A percentile compares a stretch with the other conserved stretches of the same genome.
phyloP scores from a whole-genome alignment of 306 rosid genomes.

The Pyrus bretschneideri region DNA sequence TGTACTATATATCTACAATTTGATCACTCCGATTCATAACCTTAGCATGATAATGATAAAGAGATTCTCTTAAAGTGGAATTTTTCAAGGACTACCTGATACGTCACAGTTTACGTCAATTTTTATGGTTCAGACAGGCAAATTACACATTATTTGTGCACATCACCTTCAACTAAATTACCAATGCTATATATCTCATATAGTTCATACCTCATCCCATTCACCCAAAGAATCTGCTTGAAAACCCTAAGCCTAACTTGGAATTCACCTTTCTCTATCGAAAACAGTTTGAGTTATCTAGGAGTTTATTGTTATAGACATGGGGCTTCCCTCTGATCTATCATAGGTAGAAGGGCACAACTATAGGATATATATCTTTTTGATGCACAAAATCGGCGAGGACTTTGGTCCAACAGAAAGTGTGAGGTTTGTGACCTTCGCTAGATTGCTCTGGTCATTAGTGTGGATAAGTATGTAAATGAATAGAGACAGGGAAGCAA shows the following conservation, averaged over 20 bases:
- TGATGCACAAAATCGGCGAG: no score
- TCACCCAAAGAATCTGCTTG: constrained; percentile 91
- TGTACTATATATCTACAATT: no score
- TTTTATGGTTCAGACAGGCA: constrained; percentile 75
- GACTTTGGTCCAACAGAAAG: no score
- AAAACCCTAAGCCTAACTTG: constrained; percentile 49
- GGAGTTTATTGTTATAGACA: constrained; percentile 41
- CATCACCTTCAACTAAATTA: constrained; percentile 72
- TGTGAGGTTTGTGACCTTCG: no score
- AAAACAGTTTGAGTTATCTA: constrained; percentile 86
- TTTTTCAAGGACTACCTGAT: no score
- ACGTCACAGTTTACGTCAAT: no score
- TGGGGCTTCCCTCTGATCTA: constrained; percentile 48
- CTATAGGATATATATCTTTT: constrained; percentile 51
- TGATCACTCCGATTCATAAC: no score
- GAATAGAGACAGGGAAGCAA: no score
- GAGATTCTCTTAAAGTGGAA: no score
- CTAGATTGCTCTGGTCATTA: no score
- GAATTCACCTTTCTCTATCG: constrained; percentile 78
- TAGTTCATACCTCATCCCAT: constrained; percentile 71
- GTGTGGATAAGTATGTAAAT: no score
- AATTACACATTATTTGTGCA: constrained; percentile 90
- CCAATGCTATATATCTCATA: constrained; percentile 96
- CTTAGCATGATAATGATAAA: no score
- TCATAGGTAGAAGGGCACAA: constrained; percentile 32